phyloP scores from a whole-genome alignment of 2,329 filamentous ascomycete species.

The Aspergillus novoparasiticus region DNA sequence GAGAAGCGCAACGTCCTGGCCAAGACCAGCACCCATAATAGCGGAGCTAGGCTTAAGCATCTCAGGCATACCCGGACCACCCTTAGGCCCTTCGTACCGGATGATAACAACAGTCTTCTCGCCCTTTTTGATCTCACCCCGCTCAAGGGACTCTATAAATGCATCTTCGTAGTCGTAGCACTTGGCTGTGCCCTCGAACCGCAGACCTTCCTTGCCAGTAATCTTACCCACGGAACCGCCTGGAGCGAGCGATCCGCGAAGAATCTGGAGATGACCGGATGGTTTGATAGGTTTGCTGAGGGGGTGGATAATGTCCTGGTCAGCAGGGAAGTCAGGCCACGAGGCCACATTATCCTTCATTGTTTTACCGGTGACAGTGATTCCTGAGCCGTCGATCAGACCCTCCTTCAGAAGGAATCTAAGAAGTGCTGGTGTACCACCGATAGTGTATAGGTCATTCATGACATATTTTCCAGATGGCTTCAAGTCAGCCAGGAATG shows the following conservation, averaged over 20 bases:
- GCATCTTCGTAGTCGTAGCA: conserved; percentile 71
- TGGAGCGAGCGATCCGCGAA: conserved; percentile 70
- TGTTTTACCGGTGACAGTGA: conserved; percentile 63
- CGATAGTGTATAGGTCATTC: conserved; percentile 59
- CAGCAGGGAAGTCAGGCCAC: conserved; percentile 64
- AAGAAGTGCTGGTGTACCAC: conserved; percentile 60
- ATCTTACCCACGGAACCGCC: conserved; percentile 75
- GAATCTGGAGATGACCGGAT: conserved; percentile 73
- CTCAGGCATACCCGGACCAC: conserved; percentile 70
- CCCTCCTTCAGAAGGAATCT: conserved; percentile 62
- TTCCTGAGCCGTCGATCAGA: conserved; percentile 59
- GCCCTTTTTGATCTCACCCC: conserved; percentile 71
- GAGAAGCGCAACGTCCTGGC: conserved; percentile 28
- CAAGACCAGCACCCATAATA: conserved; percentile 73
- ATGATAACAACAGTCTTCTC: conserved; percentile 78
- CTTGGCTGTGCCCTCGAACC: conserved; percentile 69
- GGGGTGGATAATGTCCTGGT: conserved; percentile 71
- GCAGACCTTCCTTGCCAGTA: conserved; percentile 71
- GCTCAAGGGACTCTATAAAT: conserved; percentile 68
- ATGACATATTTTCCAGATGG: conserved; percentile 70
- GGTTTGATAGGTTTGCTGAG: conserved; percentile 69
- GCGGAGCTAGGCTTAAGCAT: conserved; percentile 72
- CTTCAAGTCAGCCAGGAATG: conserved; percentile 80
- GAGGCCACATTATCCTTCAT: conserved; percentile 61
- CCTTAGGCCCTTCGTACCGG: conserved; percentile 54